Evolutionary conservation across 345 rosid genomes (phyloP), one percentile per base, ranked within the genome.

Genomic region (Brassica rapa): DNA sequence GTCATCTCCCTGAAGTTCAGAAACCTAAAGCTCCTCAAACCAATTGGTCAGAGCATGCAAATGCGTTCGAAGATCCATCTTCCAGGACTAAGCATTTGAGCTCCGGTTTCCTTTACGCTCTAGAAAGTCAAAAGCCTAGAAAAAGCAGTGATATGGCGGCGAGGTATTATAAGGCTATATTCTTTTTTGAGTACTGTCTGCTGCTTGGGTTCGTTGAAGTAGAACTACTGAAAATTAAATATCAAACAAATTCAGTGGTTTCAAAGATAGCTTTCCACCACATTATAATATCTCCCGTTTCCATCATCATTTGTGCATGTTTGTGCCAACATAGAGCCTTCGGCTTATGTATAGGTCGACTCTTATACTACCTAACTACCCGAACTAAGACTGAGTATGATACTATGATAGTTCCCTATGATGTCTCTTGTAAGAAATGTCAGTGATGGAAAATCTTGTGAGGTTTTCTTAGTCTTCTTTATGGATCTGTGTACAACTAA

Each of bases 51-150:
- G 53, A 46, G 1, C 53, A 46, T 46, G 53, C 16, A 46, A 46
- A 46, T 0, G 53, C 15, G 16, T 0, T 46, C 2, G 16, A 46
- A 14, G 16, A 46, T 46, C 53, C 53, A 14, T 46, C 53, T 4
- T 67, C 68, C 27, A 82, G 68, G 21, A 79, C 86, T 64, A 89
- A 85, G 79, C 82, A 77, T 75, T 66, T 93, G 87, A 74, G 85
- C 70, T 86, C 92, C 21, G 87, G 79, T 83, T 90, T 93, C 70
- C 91, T 90, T 53, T 91, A 71, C 82, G 86, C 93, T 8, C 61
- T 93, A 16, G 94, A 89, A 68, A 69, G 85, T 60, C 96, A 93
- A 76, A 95, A 85, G 81, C 89, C 93, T 74, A 78, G 29, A 62
- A 33, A 29, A 39, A 85, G 72, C 62, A 87, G 60, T 76, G 80